Conservation (phyloP, 345 rosid species). For the Cardamine chenopodiifolia region DNA sequence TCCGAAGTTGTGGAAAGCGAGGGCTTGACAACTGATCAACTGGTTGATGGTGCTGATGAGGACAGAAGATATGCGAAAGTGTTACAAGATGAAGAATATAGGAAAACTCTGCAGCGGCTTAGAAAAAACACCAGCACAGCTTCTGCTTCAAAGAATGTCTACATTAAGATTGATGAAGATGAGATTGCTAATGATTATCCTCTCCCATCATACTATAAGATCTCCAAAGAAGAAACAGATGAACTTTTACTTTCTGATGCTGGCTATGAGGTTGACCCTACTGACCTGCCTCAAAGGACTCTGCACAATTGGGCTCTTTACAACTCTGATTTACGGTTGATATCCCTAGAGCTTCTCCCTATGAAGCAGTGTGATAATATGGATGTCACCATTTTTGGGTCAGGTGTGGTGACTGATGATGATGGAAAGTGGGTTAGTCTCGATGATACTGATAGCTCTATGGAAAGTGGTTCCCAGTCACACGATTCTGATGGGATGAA, state of each 20-base stretch:
- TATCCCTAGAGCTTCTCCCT: constrained; percentile 84
- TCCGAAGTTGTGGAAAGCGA: constrained; percentile 34
- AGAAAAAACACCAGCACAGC: constrained; percentile 49
- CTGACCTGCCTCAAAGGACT: constrained; percentile 65
- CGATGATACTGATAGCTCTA: constrained; percentile 47
- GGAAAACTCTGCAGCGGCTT: constrained; percentile 56
- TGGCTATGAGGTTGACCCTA: constrained; percentile 46
- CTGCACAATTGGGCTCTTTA: constrained; percentile 89
- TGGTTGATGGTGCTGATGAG: constrained; percentile 47
- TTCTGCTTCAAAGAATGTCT: constrained; percentile 52
- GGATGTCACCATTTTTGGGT: constrained; percentile 78
- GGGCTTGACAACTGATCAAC: constrained; percentile 29
- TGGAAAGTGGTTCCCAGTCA: constrained; percentile 39
- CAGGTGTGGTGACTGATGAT: constrained; percentile 68
- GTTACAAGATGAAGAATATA: constrained; percentile 74
- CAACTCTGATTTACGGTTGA: constrained; percentile 66
- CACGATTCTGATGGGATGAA: constrained; percentile 51
- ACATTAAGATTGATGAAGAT: constrained; percentile 81
- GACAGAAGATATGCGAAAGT: constrained; percentile 69
- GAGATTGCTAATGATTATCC: constrained; percentile 88
- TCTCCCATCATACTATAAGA: constrained; percentile 73
- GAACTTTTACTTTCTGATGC: constrained; percentile 57
- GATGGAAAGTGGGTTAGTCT: constrained; percentile 65
- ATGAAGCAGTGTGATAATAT: constrained; percentile 71
- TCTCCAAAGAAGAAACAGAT: constrained; percentile 61